phyloP scores from a whole-genome alignment of 2,329 filamentous ascomycete species.

The Zymoseptoria ardabiliae region DNA sequence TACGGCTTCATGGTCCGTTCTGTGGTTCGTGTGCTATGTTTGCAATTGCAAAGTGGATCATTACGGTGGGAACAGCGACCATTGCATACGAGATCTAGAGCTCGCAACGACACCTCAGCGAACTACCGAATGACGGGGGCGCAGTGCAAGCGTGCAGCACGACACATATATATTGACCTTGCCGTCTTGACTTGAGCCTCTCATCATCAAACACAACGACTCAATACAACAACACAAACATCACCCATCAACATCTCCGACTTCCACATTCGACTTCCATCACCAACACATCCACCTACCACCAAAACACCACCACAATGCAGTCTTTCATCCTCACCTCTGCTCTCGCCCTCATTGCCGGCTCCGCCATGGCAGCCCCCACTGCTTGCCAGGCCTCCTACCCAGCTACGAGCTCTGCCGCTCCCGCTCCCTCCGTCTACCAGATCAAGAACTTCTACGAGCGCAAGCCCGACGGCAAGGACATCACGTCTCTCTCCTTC shows the following conservation, averaged over 20 bases:
- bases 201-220: not conserved
- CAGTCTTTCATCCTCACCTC: constrained; percentile 12
- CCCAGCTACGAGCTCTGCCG: not conserved
- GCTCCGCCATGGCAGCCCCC: constrained; percentile 7
- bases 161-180: not conserved
- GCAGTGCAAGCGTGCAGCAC: not conserved
- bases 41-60: not conserved
- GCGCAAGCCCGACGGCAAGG: constrained; percentile 7
- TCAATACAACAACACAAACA: not conserved
- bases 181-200: not conserved
- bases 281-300: not conserved
- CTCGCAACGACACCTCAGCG: not conserved
- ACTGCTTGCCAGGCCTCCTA: not conserved
- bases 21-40: not conserved
- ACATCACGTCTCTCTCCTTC: constrained; percentile 12
- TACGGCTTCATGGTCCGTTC: not conserved
- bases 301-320: constrained; percentile 7
- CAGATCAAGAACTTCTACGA: constrained; percentile 11
- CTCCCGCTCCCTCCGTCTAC: constrained; percentile 3
- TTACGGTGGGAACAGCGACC: not conserved
- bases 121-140: not conserved
- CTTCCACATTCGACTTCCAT: not conserved
- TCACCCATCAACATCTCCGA: not conserved
- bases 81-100: not conserved
- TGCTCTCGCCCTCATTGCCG: constrained; percentile 7